Evolutionary conservation across 768 basidiomycete species (phyloP), one percentile per base, ranked within the genome.

Genomic region (Mycena rebaudengoi): DNA sequence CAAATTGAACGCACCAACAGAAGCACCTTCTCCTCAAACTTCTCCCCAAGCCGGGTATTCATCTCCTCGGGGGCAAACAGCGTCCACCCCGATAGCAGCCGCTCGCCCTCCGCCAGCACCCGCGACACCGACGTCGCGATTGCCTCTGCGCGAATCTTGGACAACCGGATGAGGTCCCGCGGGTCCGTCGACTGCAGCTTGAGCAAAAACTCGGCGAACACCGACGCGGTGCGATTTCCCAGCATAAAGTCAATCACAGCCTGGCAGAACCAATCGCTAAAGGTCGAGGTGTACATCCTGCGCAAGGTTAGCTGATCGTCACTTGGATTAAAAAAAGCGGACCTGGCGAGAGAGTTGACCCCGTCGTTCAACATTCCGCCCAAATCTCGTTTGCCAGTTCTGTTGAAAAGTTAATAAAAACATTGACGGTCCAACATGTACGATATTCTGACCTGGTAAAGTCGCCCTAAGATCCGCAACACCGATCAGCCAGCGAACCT

Each of bases 241-340:
- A 96, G 88, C 82, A 92, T 88, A 70, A 89, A 96, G 75, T 95
- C 93, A 69, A 99, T 96, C 44, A 97, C 95, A 0, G 96, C 95
- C 78, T 99, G 98, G 60, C 86, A 90, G 77, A 98, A 99, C 91
- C 95, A 99, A 77, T 99, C 98, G 67, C 91, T 89, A 72, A 95
- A 95, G 1, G 93, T 91, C 20, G 94, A 90, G 11, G 91, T 91
- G 77, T 90, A 95, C 89, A 95, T 90, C 69, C 93, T 91, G 54
- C n/a, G 32, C 23, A 25, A 26, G 30, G 39, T 37, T 32, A 30
- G 40, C 37, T 39, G 61, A 64, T 48, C 35, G 43, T 61, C 4
- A 51, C 11, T 35, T 32, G 41, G 39, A 5, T 20, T 32, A n/a
- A 10, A 45, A 5, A 16, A 54, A 45, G 39, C 76, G 25, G 32